Evolutionary conservation across 371 early-diverging fungal genomes (phyloP), one percentile per base, ranked within the genome.

Genomic region (Sporodiniella umbellata): DNA sequence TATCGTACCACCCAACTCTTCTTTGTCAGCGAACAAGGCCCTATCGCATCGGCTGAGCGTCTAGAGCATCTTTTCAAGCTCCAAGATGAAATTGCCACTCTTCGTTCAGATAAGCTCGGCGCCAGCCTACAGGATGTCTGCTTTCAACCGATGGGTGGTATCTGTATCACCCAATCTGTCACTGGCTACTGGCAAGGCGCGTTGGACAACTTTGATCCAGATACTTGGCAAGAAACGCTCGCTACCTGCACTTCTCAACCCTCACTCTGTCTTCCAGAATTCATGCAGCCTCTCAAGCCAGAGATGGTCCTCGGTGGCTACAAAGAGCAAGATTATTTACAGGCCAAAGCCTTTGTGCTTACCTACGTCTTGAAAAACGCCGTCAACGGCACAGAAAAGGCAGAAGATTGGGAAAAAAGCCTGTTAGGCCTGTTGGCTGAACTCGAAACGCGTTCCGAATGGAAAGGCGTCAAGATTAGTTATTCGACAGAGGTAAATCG

Each of bases 131-230:
- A 76, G 21, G 84, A 88, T 47, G 64, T 89, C n/a, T 89, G 90
- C 52, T 75, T 86, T 42, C 79, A 81, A 46, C 89, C 90, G 2
- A 79, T 68, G 18, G 84, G 80, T 1, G 80, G 82, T 28, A 81
- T 66, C 2, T 89, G 90, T 53, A 78, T 85, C 24, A 68, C 86
- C 14, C 86, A 88, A 51, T 86, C 87, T 2, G 76, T 87, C 6
- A 83, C 89, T 8, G 88, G 87, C 0, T 89, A 87, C 56, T 89
- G 86, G 85, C 71, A 81, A 50, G 70, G 78, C n/a, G 80, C 85
- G 44, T 55, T 78, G 6, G 44, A 42, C 19, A 53, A 59, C 7
- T 85, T 88, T 46, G 68, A 78, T 30, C 62, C 67, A 0, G 63
- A 59, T 11, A 58, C 47, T 2, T 85, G 83, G 84, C 22, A 71